phyloP scores from a whole-genome alignment of 2,329 filamentous ascomycete species.

The Penicillium sp. region DNA sequence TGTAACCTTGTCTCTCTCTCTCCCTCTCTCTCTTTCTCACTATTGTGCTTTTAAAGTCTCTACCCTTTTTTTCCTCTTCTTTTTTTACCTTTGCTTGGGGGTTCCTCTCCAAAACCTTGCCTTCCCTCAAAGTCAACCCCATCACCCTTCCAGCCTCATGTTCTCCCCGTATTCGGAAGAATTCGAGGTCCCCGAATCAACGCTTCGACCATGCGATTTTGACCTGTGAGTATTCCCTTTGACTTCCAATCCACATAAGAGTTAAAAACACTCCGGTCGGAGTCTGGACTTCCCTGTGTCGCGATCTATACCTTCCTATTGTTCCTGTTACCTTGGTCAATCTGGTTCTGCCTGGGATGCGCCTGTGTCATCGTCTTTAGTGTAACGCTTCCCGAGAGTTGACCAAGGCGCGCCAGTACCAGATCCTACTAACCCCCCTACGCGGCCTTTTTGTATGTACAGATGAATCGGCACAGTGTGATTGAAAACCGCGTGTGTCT shows the following conservation, averaged over 20 bases:
- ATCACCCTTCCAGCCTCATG: conserved; percentile 22
- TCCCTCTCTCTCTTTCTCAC: conserved; percentile 12
- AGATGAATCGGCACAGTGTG: conserved; percentile 39
- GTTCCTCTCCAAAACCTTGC: conserved; percentile 5
- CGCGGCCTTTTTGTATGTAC: conserved; percentile 36
- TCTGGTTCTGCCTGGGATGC: conserved; percentile 36
- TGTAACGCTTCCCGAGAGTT: conserved; percentile 37
- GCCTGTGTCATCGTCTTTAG: conserved; percentile 39
- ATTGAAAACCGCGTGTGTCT: conserved; percentile 34
- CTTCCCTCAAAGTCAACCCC: background rate
- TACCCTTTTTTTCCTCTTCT: background rate
- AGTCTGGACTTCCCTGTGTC: conserved; percentile 12
- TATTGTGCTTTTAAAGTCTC: conserved; percentile 8
- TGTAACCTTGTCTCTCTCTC: conserved; percentile 15
- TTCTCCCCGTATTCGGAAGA: conserved; percentile 30
- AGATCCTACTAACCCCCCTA: conserved; percentile 35
- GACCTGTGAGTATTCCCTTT: conserved; percentile 23
- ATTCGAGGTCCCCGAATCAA: conserved; percentile 30
- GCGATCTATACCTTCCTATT: conserved; percentile 5
- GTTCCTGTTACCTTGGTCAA: conserved; percentile 17
- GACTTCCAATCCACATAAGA: conserved; percentile 5
- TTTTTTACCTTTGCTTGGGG: background rate
- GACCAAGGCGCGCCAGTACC: conserved; percentile 33
- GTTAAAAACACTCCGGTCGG: conserved; percentile 16
- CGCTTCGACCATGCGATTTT: conserved; percentile 30